Percentiles rank a stretch among this genome's conserved stretches.
phyloP scores from a whole-genome alignment of 352 stramenopile genomes.

The Achlya hypogyna region DNA sequence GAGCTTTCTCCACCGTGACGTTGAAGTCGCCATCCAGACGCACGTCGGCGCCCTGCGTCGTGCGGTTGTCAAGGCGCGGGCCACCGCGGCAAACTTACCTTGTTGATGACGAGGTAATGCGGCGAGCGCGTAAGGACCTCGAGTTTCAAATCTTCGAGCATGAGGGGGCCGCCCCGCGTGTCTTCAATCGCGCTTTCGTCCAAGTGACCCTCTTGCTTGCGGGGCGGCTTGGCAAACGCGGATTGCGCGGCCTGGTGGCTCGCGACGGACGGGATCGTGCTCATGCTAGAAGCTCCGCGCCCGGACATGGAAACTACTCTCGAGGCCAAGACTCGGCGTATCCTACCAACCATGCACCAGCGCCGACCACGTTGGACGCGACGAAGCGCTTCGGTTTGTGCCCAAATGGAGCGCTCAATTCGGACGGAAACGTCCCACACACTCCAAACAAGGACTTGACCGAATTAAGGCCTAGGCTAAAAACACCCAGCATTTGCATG shows the following conservation, averaged over 20 bases:
- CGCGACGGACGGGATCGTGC: not conserved
- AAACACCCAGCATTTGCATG: not conserved
- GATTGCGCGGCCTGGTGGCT: not conserved
- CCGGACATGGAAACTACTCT: not conserved
- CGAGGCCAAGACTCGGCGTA: not conserved
- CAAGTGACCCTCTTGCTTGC: constrained; percentile 13
- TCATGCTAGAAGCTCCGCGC: not conserved
- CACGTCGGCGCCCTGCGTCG: constrained; percentile 44
- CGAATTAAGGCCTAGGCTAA: not conserved
- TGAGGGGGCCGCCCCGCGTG: constrained; percentile 41
- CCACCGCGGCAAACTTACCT: no score
- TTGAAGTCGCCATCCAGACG: constrained; percentile 82
- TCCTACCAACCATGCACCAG: not conserved
- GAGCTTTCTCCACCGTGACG: constrained; percentile 82
- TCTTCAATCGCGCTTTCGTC: constrained; percentile 16
- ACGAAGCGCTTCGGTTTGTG: not conserved
- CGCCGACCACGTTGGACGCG: not conserved
- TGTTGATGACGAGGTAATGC: constrained; percentile 72
- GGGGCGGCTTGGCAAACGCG: not conserved
- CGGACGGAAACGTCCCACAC: not conserved
- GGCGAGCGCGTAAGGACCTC: constrained; percentile 36
- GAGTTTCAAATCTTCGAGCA: constrained; percentile 44
- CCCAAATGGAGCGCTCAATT: not conserved
- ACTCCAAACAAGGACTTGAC: not conserved
- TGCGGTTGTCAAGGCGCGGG: no score